phyloP scores from a whole-genome alignment of 2,329 filamentous ascomycete species.

The Alternaria novae-zelandiae region DNA sequence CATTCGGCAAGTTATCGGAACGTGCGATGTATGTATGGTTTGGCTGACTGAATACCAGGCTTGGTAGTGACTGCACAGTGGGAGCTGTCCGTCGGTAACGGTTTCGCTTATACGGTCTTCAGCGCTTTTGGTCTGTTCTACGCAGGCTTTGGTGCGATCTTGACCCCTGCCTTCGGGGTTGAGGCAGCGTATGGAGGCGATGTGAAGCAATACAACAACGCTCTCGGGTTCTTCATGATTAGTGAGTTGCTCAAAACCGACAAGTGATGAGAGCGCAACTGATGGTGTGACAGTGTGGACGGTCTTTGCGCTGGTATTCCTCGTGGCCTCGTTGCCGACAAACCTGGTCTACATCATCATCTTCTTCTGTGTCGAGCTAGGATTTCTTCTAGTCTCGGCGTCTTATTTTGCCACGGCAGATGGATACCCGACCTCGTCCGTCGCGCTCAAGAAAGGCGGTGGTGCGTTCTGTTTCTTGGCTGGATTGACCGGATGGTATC shows the following conservation, averaged over 20 bases:
- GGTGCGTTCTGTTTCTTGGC: slow-evolving; percentile 57
- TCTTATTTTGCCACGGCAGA: slow-evolving; percentile 57
- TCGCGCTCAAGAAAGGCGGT: slow-evolving; percentile 52
- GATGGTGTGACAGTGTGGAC: slow-evolving; percentile 52
- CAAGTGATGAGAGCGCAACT: not conserved
- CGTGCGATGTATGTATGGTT: not conserved
- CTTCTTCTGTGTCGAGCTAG: slow-evolving; percentile 56
- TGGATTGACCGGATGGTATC: slow-evolving; percentile 49
- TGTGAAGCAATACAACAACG: slow-evolving; percentile 55
- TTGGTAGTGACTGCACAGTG: slow-evolving; percentile 64
- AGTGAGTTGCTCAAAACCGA: slow-evolving; percentile 35
- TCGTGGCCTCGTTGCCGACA: slow-evolving; percentile 54
- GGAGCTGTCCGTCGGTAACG: slow-evolving; percentile 61
- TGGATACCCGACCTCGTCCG: slow-evolving; percentile 42
- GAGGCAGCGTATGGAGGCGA: slow-evolving; percentile 53
- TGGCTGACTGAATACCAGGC: not conserved
- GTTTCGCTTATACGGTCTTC: slow-evolving; percentile 61
- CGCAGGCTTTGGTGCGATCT: slow-evolving; percentile 56
- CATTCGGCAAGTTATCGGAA: slow-evolving; percentile 48
- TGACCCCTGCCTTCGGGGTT: slow-evolving; percentile 57
- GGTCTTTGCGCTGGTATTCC: slow-evolving; percentile 55
- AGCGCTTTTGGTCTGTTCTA: slow-evolving; percentile 63
- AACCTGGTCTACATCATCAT: slow-evolving; percentile 58
- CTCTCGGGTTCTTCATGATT: slow-evolving; percentile 58
- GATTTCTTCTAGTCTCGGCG: slow-evolving; percentile 53